Percentiles rank a stretch among this genome's conserved stretches.
These are phyloP conservation scores for Chalciporus pseudorubinellus DNA, from an alignment of 768 basidiomycete genomes.

Conservation along the genomic window DNA sequence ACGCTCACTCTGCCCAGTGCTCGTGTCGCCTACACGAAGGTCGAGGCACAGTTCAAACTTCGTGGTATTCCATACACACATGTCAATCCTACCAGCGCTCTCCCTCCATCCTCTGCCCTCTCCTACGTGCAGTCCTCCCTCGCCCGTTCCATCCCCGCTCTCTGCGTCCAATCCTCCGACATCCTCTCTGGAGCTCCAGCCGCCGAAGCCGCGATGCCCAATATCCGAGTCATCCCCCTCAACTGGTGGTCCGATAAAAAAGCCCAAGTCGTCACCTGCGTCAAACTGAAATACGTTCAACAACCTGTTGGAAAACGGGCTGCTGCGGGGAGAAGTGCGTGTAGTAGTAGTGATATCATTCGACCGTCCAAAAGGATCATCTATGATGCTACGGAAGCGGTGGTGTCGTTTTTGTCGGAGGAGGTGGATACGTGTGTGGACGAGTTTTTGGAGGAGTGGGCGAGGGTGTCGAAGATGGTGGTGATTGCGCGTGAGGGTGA, in stretches of 20 bases:
- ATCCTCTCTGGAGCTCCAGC: conserved; percentile 82
- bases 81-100: conserved; percentile 55
- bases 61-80: conserved; percentile 76
- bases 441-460: conserved; percentile 91
- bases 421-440: conserved; percentile 87
- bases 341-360: conserved; percentile 54
- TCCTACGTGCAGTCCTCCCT: conserved; percentile 68
- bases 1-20: conserved; percentile 47
- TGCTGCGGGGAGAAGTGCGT: conserved; percentile 49
- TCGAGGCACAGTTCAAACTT: conserved; percentile 84
- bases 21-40: conserved; percentile 84
- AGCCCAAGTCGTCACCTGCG: conserved; percentile 82
- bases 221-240: conserved; percentile 82
- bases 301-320: conserved; percentile 75
- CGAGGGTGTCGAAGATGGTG: conserved; percentile 88
- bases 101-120: conserved; percentile 44
- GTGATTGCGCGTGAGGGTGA: conserved; percentile 87
- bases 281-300: conserved; percentile 88
- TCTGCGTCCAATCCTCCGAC: conserved; percentile 79
- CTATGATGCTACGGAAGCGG: conserved; percentile 84
- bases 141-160: conserved; percentile 73
- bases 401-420: conserved; percentile 86
- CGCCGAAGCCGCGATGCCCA: conserved; percentile 90
- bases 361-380: conserved; percentile 86
- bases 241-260: conserved; percentile 90